Percentiles rank a stretch among this genome's conserved stretches.
These are phyloP conservation scores for Termitomyces bulborhizus DNA, from an alignment of 768 basidiomycete species.

Conservation along the genomic window DNA sequence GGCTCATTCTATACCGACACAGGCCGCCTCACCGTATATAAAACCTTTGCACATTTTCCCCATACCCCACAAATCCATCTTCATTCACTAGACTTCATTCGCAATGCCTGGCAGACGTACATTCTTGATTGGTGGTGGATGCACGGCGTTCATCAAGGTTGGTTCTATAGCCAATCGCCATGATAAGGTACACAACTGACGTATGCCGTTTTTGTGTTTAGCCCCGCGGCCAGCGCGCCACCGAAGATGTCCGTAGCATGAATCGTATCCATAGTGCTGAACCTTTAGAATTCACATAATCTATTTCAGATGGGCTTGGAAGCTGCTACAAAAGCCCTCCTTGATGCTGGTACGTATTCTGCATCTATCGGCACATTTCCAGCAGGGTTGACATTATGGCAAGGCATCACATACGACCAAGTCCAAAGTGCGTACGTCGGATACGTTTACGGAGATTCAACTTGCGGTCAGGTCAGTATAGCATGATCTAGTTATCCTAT, in stretches of 20 bases:
- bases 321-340: slow-evolving; percentile 79
- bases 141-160: slow-evolving; percentile 77
- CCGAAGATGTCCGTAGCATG: slow-evolving; percentile 57
- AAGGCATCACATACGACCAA: slow-evolving; percentile 79
- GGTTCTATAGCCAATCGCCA: slow-evolving; percentile 4
- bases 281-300: neutral
- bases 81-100: neutral
- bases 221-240: slow-evolving; percentile 61
- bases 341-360: slow-evolving; percentile 62
- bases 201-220: slow-evolving; percentile 19
- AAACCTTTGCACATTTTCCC: neutral
- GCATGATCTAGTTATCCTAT: neutral
- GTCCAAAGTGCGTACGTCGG: slow-evolving; percentile 73
- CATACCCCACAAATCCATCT: neutral
- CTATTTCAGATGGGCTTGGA: slow-evolving; percentile 72
- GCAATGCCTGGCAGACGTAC: slow-evolving; percentile 38
- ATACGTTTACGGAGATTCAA: slow-evolving; percentile 77
- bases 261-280: neutral
- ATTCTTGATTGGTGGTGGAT: slow-evolving; percentile 69
- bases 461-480: slow-evolving; percentile 56
- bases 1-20: neutral
- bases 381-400: neutral
- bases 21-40: neutral
- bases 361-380: neutral
- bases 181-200: neutral